phyloP scores from a whole-genome alignment of 441 rosid species.

The Codiaeum variegatum region DNA sequence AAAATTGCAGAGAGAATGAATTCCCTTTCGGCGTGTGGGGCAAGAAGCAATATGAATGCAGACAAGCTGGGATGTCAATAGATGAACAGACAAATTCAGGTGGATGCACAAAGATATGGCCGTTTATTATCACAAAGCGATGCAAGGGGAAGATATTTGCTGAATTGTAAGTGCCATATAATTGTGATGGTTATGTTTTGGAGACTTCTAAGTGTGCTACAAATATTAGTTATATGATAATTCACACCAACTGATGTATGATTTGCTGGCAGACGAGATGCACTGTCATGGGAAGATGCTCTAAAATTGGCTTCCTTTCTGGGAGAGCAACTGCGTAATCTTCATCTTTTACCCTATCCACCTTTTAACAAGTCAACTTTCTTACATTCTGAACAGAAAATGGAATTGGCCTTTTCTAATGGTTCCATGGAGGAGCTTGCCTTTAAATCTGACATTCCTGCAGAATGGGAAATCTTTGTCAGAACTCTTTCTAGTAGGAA shows the following conservation, averaged over 20 bases:
- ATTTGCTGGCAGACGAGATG: constrained; percentile 70
- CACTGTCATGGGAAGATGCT: constrained; percentile 53
- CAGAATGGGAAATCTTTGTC: constrained; percentile 67
- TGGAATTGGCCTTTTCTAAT: constrained; percentile 23
- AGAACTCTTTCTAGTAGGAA: constrained; percentile 49
- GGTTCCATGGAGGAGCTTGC: constrained; percentile 29
- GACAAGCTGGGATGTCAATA: constrained; percentile 43
- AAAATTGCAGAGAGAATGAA: constrained; percentile 33
- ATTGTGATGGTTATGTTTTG: constrained; percentile 3
- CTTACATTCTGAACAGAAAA: constrained; percentile 29
- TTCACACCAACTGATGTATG: constrained; percentile 12
- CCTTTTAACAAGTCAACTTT: constrained; percentile 37
- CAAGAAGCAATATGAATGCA: constrained; percentile 62
- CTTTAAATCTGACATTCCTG: constrained; percentile 40
- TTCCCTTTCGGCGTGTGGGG: constrained; percentile 84
- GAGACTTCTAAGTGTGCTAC: constrained; percentile 4
- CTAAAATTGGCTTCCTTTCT: constrained; percentile 68
- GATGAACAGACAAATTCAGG: constrained; percentile 34
- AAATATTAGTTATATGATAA: constrained; percentile 8
- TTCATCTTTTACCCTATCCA: constrained; percentile 78
- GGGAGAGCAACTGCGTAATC: constrained; percentile 76
- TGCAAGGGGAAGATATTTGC: constrained; percentile 92
- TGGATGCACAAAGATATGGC: constrained; percentile 59
- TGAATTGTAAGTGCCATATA: constrained; percentile 55
- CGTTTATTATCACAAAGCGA: constrained; percentile 76